Conservation (phyloP, 495 filamentous ascomycete genomes). For the Daldinia loculata region DNA sequence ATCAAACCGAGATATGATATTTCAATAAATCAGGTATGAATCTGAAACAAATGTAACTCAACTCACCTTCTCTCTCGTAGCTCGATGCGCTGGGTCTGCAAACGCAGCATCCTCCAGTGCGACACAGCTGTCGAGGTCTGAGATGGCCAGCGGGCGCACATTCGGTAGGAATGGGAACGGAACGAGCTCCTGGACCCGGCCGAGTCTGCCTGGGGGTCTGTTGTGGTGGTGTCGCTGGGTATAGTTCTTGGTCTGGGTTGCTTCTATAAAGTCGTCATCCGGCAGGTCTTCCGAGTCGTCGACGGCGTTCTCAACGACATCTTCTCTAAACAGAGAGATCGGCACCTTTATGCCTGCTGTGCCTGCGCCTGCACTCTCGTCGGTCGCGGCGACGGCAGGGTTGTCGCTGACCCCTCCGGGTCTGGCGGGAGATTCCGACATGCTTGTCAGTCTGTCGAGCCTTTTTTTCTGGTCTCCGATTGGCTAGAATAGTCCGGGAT, state of each 20-base stretch:
- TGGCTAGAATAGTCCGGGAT: constrained; percentile 8
- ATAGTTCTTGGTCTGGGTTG: constrained; percentile 19
- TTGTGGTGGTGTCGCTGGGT: constrained; percentile 12
- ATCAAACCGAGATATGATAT: neutral
- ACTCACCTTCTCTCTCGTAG: constrained; percentile 81
- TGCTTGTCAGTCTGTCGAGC: neutral
- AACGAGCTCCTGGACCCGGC: constrained; percentile 29
- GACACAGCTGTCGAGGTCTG: constrained; percentile 80
- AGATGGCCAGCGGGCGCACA: constrained; percentile 72
- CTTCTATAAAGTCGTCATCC: constrained; percentile 22
- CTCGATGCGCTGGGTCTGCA: constrained; percentile 70
- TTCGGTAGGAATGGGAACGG: constrained; percentile 62
- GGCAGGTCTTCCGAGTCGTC: constrained; percentile 40
- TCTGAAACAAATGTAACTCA: constrained; percentile 11
- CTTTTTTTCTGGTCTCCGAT: constrained; percentile 1
- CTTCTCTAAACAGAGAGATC: neutral
- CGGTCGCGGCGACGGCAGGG: neutral
- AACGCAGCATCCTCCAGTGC: constrained; percentile 80
- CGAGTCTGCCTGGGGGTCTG: neutral
- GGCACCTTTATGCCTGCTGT: neutral
- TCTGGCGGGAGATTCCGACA: constrained; percentile 14
- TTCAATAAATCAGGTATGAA: neutral
- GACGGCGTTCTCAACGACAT: constrained; percentile 24
- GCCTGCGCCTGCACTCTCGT: neutral
- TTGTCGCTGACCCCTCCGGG: neutral